Evolutionary conservation across 176 grass and related monocot genomes (phyloP), one percentile per base, ranked within the genome.

Genomic region (Cenchrus purpureus): DNA sequence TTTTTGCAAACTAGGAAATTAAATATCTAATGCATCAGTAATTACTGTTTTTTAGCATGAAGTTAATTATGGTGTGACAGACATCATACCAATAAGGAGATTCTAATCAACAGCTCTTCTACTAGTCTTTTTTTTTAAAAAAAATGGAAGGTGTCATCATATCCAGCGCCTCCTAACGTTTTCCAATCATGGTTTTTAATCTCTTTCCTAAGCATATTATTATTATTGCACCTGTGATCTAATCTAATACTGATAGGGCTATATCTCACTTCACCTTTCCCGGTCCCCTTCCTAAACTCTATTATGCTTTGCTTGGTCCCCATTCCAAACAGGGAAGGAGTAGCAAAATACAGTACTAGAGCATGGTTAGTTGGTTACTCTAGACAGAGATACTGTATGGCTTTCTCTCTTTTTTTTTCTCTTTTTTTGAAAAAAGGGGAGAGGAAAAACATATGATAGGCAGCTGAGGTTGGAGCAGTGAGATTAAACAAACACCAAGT

Each of bases 231-330:
- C 69, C 3, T 76, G 29, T 34, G 65, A 65, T 88, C 73, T 81
- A 71, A 28, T 55, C 43, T 9, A 46, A 46, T 46, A n/a, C n/a
- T n/a, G n/a, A n/a, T 80, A 69, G 59, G n/a, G 62, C 56, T 16
- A 72, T n/a, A n/a, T 83, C 84, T 86, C 79, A 73, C 79, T 86
- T 90, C 40, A 67, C 8, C 58, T 83, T 74, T 61, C 75, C 83
- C 62, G 80, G 75, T 63, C 75, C 89, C 89, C 68, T 80, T 59
- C 75, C 67, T 31, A 45, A 53, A 84, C n/a, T 87, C 85, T 61
- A 53, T 17, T 46, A 12, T 71, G 25, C 2, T 77, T 79, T 58
- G 15, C 11, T 71, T 56, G 66, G 66, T 44, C 66, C 66, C 66
- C 65, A 7, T 68, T 19, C 16, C 34, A 56, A 56, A 56, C 16